A percentile compares a stretch with the other conserved stretches of the same genome.
These are phyloP conservation scores for Juglanconis juglandina DNA, from an alignment of 2,329 filamentous ascomycete species.

Conservation along the genomic window DNA sequence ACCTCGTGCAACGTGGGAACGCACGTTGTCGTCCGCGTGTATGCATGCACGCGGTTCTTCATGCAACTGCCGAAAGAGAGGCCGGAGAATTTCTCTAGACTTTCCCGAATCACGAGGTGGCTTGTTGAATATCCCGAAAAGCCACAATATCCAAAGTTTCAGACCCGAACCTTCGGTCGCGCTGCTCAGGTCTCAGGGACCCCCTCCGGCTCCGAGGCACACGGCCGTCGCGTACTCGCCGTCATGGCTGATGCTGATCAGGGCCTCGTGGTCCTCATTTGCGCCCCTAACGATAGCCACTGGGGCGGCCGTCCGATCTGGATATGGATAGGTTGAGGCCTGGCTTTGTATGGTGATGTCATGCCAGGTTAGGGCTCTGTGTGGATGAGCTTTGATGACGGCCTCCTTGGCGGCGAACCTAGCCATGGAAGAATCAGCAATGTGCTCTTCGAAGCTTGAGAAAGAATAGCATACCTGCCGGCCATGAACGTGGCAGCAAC, in stretches of 20 bases:
- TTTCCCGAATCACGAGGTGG: neutral
- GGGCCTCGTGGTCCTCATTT: conserved; percentile 43
- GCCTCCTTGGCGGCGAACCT: conserved; percentile 75
- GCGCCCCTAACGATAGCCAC: conserved; percentile 19
- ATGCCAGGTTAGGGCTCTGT: conserved; percentile 58
- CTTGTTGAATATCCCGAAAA: no score
- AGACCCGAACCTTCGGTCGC: neutral
- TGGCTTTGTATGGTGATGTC: conserved; percentile 47
- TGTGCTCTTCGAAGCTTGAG: neutral
- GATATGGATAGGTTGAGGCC: neutral
- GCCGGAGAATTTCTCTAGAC: neutral
- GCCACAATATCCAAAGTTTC: neutral
- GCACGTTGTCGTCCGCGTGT: neutral
- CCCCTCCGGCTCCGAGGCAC: conserved; percentile 47
- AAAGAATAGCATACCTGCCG: conserved; percentile 35
- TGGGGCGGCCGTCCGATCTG: conserved; percentile 7
- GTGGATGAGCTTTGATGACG: conserved; percentile 66
- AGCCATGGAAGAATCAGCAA: neutral
- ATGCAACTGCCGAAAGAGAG: neutral
- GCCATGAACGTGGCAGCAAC: conserved; percentile 40
- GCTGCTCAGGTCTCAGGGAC: neutral
- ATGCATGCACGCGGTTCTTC: neutral
- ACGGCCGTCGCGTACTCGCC: conserved; percentile 74
- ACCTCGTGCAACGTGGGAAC: neutral
- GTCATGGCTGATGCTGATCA: conserved; percentile 84